A percentile compares a stretch with the other conserved stretches of the same genome.
phyloP scores from a whole-genome alignment of 208 protist species.

The Leishmania aethiopica region DNA sequence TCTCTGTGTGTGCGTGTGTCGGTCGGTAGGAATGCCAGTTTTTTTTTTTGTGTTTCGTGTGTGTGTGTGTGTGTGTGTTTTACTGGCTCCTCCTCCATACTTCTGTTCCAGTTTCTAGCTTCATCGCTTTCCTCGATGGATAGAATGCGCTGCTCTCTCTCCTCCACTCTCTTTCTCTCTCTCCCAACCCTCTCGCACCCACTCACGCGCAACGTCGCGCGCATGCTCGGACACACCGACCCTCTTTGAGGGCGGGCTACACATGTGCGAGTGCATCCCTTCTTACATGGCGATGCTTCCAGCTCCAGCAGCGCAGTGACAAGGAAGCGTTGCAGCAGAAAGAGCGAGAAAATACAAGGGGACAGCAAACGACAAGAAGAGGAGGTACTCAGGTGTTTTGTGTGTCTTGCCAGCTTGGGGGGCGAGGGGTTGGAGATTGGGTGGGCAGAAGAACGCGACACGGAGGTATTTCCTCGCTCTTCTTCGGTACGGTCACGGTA shows the following conservation, averaged over 20 bases:
- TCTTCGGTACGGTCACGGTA: neutral
- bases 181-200: neutral
- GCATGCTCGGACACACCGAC: neutral
- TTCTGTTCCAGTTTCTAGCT: neutral
- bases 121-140: neutral
- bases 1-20: neutral
- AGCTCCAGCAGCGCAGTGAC: neutral
- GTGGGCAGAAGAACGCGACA: neutral
- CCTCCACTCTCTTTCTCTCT: neutral
- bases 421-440: neutral
- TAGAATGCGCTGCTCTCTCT: neutral
- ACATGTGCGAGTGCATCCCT: neutral
- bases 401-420: neutral
- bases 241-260: neutral
- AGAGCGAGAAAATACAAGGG: neutral
- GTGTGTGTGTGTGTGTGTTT: neutral
- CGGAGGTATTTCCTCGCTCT: neutral
- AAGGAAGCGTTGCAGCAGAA: neutral
- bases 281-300: neutral
- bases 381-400: neutral
- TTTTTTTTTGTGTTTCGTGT: neutral
- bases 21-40: neutral
- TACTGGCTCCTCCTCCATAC: neutral
- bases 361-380: neutral
- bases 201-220: neutral